Conservation (phyloP, 164 flowering plant genomes). For the Hamamelis virginiana region DNA sequence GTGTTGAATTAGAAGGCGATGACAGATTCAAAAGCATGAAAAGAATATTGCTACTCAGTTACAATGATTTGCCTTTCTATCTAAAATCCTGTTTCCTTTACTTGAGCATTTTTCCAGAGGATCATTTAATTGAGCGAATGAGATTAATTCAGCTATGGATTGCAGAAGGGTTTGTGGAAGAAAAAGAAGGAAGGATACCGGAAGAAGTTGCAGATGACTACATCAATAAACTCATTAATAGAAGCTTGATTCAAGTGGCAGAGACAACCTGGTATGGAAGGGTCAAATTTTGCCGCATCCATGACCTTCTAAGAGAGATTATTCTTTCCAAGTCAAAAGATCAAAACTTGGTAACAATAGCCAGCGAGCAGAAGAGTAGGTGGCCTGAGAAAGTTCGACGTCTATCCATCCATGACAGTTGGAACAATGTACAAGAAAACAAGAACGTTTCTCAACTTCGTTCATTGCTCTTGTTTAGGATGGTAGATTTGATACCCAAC, state of each 20-base stretch:
- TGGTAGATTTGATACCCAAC: not conserved
- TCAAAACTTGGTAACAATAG: too few relatives aligned
- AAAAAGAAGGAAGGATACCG: not conserved
- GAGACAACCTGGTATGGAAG: not conserved
- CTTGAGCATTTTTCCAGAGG: conserved; percentile 11
- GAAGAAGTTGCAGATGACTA: conserved; percentile 27
- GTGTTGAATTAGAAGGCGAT: conserved; percentile 1
- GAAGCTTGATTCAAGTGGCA: conserved; percentile 13
- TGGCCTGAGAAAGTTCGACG: conserved; percentile 15
- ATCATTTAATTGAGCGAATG: not conserved
- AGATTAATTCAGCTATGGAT: conserved; percentile 19
- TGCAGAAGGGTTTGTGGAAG: conserved; percentile 14
- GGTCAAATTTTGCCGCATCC: conserved; percentile 7
- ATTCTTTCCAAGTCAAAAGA: not conserved
- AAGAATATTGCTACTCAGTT: conserved; percentile 10
- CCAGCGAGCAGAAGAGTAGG: too few relatives aligned
- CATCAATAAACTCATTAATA: conserved; percentile 15
- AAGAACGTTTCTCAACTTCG: not conserved
- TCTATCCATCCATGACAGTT: conserved; percentile 16
- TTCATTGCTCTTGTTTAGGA: conserved; percentile 13
- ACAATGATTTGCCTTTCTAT: conserved; percentile 16
- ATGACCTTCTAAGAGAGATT: conserved; percentile 4
- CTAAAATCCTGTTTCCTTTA: conserved; percentile 16
- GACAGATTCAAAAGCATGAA: not conserved
- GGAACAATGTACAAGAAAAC: not conserved